Conservation (phyloP, 257 asterid genomes). For the Ilex asprella region DNA sequence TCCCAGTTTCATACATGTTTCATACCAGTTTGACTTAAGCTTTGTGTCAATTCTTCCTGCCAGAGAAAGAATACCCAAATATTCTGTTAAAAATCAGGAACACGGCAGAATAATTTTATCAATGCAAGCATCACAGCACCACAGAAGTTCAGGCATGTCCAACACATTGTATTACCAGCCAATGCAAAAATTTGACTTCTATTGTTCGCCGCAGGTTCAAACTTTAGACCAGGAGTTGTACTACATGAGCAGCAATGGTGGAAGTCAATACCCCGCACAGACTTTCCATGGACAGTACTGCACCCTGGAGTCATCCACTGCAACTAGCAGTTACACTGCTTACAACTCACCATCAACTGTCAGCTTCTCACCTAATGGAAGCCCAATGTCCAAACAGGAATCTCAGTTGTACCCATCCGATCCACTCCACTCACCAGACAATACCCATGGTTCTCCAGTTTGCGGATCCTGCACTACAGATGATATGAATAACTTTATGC, state of each 20-base stretch:
- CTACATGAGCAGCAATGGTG: slow-evolving; percentile 19
- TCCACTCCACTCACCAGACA: slow-evolving; percentile 24
- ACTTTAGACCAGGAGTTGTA: slow-evolving; percentile 30
- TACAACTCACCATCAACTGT: slow-evolving; percentile 35
- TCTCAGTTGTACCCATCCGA: slow-evolving; percentile 24
- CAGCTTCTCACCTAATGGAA: slow-evolving; percentile 47
- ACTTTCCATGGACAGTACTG: slow-evolving; percentile 35
- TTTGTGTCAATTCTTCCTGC: background rate
- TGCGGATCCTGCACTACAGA: slow-evolving; percentile 46
- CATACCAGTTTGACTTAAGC: background rate
- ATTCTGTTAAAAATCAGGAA: slow-evolving; percentile 3
- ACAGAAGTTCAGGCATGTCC: slow-evolving; percentile 38
- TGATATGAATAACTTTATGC: slow-evolving; percentile 39
- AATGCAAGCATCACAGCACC: slow-evolving; percentile 46
- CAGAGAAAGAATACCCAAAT: background rate
- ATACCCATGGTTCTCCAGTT: slow-evolving; percentile 37
- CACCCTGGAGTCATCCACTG: slow-evolving; percentile 65
- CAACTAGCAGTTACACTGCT: slow-evolving; percentile 18
- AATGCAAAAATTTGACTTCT: slow-evolving; percentile 38
- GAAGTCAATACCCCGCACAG: slow-evolving; percentile 28
- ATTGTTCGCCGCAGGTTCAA: slow-evolving; percentile 35
- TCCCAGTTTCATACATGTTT: no score
- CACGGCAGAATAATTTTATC: slow-evolving; percentile 7
- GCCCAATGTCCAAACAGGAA: slow-evolving; percentile 46
- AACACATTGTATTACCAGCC: slow-evolving; percentile 39